Evolutionary conservation across 257 asterid genomes (phyloP), one percentile per base, ranked within the genome.

Genomic region (Echium plantagineum): DNA sequence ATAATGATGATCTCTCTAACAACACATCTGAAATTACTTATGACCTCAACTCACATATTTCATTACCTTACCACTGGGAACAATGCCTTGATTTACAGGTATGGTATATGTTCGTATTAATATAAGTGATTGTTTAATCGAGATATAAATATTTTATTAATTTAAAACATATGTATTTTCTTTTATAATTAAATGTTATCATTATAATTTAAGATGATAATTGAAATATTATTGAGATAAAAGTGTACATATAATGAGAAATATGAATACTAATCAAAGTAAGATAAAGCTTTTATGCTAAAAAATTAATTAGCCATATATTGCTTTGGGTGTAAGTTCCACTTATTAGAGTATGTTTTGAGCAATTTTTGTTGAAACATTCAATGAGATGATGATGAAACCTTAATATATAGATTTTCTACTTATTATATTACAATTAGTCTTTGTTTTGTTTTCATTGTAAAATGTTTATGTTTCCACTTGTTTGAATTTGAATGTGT

Each of bases 51-150:
- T 84, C 96, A 0, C 63, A 89, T 53, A 70, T 66, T 68, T 72
- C 95, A 0, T 78, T 93, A 15, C 99, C 99, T 67, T 78, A 72
- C 66, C 78, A 79, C 30, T 93, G 97, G 99, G 96, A 93, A 69
- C 99, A 89, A 89, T 89, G 95, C 77, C 86, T 86, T 68, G 97
- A 93, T 86, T 75, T 93, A 55, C 72, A 89, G 87, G 99, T 93
- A 62, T 52, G 16, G 2, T 42, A 9, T 42, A 3, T 16, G 26
- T 24, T 24, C 26, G 26, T 24, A 24, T 1, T 24, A 24, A 24
- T 24, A 24, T 24, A 24, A 24, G 26, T 24, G 26, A 24, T 24
- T 1, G 26, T 24, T 1, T 24, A 3, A 24, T 1, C 26, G 26
- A 24, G 26, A 3, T 24, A 24, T 1, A 24, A 24, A 24, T 24